A percentile compares a stretch with the other conserved stretches of the same genome.
Evolutionary conservation across 2,329 filamentous ascomycete genomes (phyloP).

Genomic region (Aureobasidium mangrovei): DNA sequence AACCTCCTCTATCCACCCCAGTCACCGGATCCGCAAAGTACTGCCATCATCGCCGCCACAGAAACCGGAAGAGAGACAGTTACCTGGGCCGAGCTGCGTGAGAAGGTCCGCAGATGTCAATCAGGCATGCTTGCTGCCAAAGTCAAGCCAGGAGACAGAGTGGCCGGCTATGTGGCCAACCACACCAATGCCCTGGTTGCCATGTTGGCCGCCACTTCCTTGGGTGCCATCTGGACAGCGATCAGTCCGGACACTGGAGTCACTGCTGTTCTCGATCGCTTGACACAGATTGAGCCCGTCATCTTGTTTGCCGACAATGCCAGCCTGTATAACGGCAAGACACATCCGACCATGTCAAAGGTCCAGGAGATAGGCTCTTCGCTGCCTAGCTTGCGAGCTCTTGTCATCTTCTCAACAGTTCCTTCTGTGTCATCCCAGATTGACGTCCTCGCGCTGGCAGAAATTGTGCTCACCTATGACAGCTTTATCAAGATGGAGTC

Average conservation of each 20-base stretch:
- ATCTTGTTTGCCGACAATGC: conserved; percentile 83
- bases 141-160: conserved; percentile 52
- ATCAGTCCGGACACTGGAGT: conserved; percentile 90
- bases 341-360: conserved; percentile 72
- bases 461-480: conserved; percentile 29
- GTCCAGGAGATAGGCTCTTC: conserved; percentile 64
- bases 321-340: conserved; percentile 82
- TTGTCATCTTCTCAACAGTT: conserved; percentile 55
- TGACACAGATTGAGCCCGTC: conserved; percentile 75
- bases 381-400: conserved; percentile 57
- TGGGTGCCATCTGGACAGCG: conserved; percentile 88
- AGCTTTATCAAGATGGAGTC: conserved; percentile 34
- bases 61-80: conserved; percentile 59
- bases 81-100: conserved; percentile 72
- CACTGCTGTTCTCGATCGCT: conserved; percentile 77
- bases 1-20: conserved; percentile 75
- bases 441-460: conserved; percentile 17
- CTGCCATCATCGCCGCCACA: conserved; percentile 72
- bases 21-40: conserved; percentile 48
- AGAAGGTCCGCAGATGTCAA: conserved; percentile 66
- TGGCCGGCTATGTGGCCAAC: conserved; percentile 76
- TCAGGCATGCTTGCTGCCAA: conserved; percentile 59
- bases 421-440: conserved; percentile 5
- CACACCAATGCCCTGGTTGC: conserved; percentile 79
- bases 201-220: conserved; percentile 71